Evolutionary conservation across 1,284 basidiomycete genomes (phyloP).

Genomic region (Microbotryomycetes sp.): DNA sequence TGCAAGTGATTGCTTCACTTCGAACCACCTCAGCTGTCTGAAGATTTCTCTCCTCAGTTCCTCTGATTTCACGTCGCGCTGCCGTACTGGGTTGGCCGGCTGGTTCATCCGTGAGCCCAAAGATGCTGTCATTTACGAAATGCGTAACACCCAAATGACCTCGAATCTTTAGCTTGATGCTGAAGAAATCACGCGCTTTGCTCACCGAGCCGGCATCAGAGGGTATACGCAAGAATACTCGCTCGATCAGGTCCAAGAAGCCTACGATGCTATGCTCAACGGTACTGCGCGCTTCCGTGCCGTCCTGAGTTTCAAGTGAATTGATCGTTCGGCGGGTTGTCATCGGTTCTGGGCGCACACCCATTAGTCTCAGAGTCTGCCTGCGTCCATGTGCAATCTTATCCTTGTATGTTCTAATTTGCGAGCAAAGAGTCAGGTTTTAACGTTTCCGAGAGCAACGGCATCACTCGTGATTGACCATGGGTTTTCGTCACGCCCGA

Average conservation of each 20-base stretch:
- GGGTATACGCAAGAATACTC: slow-evolving; percentile 41
- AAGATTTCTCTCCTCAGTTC: slow-evolving; percentile 28
- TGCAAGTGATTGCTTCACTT: no score
- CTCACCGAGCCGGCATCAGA: slow-evolving; percentile 37
- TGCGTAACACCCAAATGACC: not conserved
- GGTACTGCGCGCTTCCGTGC: slow-evolving; percentile 41
- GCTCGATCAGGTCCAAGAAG: slow-evolving; percentile 41
- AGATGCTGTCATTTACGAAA: no score
- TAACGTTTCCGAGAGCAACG: no score
- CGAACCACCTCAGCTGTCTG: no score
- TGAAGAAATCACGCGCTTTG: slow-evolving; percentile 40
- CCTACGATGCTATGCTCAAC: slow-evolving; percentile 39
- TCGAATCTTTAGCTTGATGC: slow-evolving; percentile 26
- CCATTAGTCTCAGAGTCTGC: no score
- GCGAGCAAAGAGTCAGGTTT: no score
- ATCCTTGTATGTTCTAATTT: no score
- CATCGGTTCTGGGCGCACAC: no score
- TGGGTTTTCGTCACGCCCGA: no score
- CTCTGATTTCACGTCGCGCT: slow-evolving; percentile 40
- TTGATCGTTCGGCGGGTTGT: no score
- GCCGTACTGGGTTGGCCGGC: slow-evolving; percentile 42
- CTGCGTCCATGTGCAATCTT: no score
- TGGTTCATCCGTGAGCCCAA: slow-evolving; percentile 27
- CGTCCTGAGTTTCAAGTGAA: slow-evolving; percentile 29
- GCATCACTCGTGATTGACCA: no score